Evolutionary conservation across 257 asterid species (phyloP).

Genomic region (Nicotiana benthamiana): DNA sequence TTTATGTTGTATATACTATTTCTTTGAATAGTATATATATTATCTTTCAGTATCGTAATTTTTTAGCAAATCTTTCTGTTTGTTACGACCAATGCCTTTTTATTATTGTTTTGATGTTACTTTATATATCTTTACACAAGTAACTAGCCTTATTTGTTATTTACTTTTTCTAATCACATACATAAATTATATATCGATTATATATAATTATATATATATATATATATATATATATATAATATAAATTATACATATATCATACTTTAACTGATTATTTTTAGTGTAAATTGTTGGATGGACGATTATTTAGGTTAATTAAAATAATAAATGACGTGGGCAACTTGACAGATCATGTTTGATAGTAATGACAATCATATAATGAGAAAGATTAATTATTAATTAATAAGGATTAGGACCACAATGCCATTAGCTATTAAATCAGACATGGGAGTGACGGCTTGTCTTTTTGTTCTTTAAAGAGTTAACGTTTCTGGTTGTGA

Average conservation of each 20-base stretch:
- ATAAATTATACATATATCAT: too few relatives aligned
- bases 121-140: not conserved
- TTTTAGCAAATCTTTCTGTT: not conserved
- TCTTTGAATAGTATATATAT: not conserved
- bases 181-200: too few relatives aligned
- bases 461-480: not conserved
- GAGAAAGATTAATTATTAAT: not conserved
- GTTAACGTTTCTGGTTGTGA: not conserved
- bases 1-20: not conserved
- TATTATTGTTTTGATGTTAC: not conserved
- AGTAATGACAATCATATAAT: not conserved
- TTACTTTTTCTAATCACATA: too few relatives aligned
- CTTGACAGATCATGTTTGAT: not conserved
- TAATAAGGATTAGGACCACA: not conserved
- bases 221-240: too few relatives aligned
- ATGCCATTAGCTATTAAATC: not conserved
- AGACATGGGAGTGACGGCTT: not conserved
- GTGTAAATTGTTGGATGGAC: too few relatives aligned
- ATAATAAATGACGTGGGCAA: not conserved
- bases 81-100: not conserved
- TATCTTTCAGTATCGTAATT: not conserved
- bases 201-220: too few relatives aligned
- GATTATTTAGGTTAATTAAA: too few relatives aligned
- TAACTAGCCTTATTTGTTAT: too few relatives aligned
- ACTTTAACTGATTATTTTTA: too few relatives aligned